Evolutionary conservation across 2,329 filamentous ascomycete genomes (phyloP).

Genomic region (Verticillium isaacii): DNA sequence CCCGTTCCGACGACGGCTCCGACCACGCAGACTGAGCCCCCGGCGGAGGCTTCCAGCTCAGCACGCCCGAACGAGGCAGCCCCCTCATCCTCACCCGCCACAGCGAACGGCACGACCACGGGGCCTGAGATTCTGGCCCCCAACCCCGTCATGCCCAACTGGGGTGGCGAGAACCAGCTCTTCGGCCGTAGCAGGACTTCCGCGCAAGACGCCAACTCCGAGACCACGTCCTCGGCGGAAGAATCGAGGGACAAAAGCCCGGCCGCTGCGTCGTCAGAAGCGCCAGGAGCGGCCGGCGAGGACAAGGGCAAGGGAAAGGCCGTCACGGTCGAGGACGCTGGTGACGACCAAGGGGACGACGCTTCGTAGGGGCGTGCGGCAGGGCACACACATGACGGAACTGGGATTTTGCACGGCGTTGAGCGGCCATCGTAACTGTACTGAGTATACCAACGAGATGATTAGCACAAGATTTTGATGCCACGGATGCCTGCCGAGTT

Average conservation of each 20-base stretch:
- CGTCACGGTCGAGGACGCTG: constrained; percentile 41
- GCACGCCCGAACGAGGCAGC: not conserved
- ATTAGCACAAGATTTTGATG: not conserved
- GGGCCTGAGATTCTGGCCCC: constrained; percentile 33
- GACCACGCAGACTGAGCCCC: not conserved
- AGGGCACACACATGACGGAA: not conserved
- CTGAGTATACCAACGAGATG: not conserved
- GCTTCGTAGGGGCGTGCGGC: constrained; percentile 3
- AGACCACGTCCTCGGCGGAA: constrained; percentile 1
- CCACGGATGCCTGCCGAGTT: no score
- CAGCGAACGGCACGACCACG: not conserved
- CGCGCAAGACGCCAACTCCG: not conserved
- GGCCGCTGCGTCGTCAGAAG: not conserved
- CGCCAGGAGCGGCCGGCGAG: not conserved
- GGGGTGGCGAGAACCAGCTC: constrained; percentile 46
- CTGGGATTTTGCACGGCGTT: not conserved
- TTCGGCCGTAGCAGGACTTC: constrained; percentile 27
- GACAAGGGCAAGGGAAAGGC: constrained; percentile 39
- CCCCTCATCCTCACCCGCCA: not conserved
- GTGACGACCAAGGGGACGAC: constrained; percentile 27
- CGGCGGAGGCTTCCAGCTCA: not conserved
- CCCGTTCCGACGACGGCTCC: constrained; percentile 13
- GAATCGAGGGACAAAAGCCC: constrained; percentile 4
- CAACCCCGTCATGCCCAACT: constrained; percentile 43
- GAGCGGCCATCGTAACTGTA: not conserved